These are phyloP conservation scores for Macaranga tanarius DNA, from an alignment of 441 rosid genomes.

Conservation along the genomic window DNA sequence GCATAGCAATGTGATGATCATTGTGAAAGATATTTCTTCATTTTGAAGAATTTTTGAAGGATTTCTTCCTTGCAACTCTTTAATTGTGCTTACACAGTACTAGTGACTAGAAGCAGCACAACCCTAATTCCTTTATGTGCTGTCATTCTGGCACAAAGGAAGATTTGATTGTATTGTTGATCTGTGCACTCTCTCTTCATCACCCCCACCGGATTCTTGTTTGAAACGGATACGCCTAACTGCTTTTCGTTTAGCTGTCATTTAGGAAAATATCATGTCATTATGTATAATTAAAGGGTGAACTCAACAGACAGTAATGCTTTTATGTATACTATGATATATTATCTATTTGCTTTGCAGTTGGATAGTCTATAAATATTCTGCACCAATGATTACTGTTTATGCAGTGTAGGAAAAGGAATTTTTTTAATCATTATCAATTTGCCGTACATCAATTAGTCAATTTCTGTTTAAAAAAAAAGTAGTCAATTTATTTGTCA, in stretches of 20 bases:
- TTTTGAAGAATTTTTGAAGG: slow-evolving; percentile 3
- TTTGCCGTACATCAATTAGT: neutral
- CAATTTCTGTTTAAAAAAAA: neutral
- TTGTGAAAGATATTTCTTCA: neutral
- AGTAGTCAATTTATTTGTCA: neutral
- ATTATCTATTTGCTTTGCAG: neutral
- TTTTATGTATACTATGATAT: neutral
- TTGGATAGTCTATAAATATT: neutral
- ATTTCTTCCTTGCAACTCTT: neutral
- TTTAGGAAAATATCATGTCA: neutral
- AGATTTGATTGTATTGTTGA: neutral
- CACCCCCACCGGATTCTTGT: neutral
- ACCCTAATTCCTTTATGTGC: neutral
- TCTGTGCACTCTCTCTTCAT: neutral
- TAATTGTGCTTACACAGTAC: neutral
- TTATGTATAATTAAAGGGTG: neutral
- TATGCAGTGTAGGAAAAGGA: neutral
- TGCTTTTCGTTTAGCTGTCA: neutral
- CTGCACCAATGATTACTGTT: neutral
- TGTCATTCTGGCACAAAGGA: neutral
- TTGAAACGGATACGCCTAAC: neutral
- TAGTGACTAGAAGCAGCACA: neutral
- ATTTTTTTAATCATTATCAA: neutral
- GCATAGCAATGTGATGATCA: neutral
- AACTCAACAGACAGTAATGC: neutral